Conservation (phyloP, 148 eudicot species). For the Vaccinium myrtillus region DNA sequence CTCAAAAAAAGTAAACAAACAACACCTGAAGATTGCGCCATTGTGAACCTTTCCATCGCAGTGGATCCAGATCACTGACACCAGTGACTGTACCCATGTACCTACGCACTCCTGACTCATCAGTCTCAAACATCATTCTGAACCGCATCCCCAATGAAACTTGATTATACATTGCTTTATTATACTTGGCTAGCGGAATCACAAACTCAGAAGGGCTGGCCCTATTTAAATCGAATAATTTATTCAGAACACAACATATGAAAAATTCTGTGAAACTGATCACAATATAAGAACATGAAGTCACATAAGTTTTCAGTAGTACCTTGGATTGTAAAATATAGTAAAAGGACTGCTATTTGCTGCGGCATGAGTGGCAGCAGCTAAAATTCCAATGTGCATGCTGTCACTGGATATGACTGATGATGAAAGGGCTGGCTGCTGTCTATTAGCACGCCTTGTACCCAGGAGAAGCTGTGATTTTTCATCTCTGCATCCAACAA, state of each 20-base stretch:
- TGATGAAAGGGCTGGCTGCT: slow-evolving; percentile 92
- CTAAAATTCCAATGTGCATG: slow-evolving; percentile 98
- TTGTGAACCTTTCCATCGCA: slow-evolving; percentile 89
- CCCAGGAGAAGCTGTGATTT: slow-evolving; percentile 94
- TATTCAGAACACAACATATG: background rate
- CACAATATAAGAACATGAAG: background rate
- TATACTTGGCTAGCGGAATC: slow-evolving; percentile 91
- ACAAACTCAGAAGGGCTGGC: slow-evolving; percentile 95
- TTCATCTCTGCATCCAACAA: slow-evolving; percentile 67
- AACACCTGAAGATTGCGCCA: slow-evolving; percentile 96
- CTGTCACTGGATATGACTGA: slow-evolving; percentile 99
- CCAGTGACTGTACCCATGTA: slow-evolving; percentile 95
- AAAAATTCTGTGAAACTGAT: background rate
- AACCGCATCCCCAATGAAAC: slow-evolving; percentile 94
- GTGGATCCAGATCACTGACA: slow-evolving; percentile 76
- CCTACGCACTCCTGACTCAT: slow-evolving; percentile 91
- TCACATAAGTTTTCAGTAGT: slow-evolving; percentile 8
- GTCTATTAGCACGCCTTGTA: slow-evolving; percentile 78
- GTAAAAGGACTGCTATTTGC: slow-evolving; percentile 94
- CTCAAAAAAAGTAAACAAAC: background rate
- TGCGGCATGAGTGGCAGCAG: slow-evolving; percentile 99
- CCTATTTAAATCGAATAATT: slow-evolving; percentile 39
- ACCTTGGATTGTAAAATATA: slow-evolving; percentile 96
- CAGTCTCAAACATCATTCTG: slow-evolving; percentile 99
- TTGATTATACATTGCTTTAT: slow-evolving; percentile 94